Evolutionary conservation across 257 asterid species (phyloP).

Genomic region (Coffea eugenioides): DNA sequence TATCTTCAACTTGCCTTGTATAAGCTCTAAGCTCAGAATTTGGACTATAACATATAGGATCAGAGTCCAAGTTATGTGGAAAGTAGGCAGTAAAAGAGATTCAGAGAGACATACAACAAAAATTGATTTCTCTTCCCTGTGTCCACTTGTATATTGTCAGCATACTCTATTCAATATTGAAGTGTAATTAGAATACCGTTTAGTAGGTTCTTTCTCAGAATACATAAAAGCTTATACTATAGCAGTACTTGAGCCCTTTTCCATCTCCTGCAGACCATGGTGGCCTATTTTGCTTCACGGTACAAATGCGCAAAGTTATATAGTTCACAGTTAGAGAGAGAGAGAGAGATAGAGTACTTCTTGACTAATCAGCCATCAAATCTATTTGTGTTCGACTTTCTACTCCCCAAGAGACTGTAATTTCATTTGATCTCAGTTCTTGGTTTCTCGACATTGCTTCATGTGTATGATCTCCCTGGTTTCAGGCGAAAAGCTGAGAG

Average conservation of each 20-base stretch:
- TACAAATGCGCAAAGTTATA: no score
- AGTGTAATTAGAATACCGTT: background rate
- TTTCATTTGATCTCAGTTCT: background rate
- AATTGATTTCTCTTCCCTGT: background rate
- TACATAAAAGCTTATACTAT: background rate
- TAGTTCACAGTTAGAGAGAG: background rate
- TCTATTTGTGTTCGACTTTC: background rate
- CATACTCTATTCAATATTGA: no score
- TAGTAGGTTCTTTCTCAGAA: background rate
- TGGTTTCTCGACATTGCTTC: background rate
- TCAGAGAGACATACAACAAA: background rate
- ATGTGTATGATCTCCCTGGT: background rate
- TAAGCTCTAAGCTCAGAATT: background rate
- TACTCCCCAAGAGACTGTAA: background rate
- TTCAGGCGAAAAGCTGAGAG: constrained; percentile 39
- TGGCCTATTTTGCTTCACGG: background rate
- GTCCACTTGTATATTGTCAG: background rate
- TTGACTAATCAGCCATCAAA: background rate
- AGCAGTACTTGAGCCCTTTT: background rate
- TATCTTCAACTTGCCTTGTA: background rate
- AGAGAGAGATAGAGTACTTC: background rate
- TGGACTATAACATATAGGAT: background rate
- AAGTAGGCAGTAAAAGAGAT: background rate
- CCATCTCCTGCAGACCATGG: background rate
- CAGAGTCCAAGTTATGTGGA: background rate